phyloP scores from a whole-genome alignment of 768 basidiomycete genomes.

The Jaapia argillacea region DNA sequence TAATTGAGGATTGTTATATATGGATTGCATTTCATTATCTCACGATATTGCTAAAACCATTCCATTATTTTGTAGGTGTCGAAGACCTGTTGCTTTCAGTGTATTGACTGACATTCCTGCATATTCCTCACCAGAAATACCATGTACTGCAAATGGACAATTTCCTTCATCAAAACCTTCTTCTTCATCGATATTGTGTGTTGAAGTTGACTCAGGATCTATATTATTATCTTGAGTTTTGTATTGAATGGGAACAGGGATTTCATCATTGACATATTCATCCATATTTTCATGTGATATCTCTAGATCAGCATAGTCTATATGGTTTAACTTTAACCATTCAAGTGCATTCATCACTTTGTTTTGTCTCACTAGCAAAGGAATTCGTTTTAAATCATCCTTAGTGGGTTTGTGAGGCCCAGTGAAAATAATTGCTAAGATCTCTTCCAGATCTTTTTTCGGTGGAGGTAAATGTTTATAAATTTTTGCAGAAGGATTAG shows the following conservation, averaged over 20 bases:
- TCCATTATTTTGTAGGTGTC: slow-evolving; percentile 17
- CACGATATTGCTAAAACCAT: slow-evolving; percentile 21
- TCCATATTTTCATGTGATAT: slow-evolving; percentile 11
- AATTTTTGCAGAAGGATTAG: slow-evolving; percentile 7
- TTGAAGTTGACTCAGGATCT: not conserved
- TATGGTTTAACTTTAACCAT: slow-evolving; percentile 8
- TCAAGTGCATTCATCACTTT: slow-evolving; percentile 17
- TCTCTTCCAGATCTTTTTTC: slow-evolving; percentile 9
- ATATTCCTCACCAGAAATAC: slow-evolving; percentile 17
- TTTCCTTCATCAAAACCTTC: slow-evolving; percentile 19
- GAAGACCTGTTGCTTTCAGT: slow-evolving; percentile 14
- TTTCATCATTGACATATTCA: slow-evolving; percentile 11
- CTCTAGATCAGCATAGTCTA: slow-evolving; percentile 6
- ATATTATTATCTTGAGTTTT: not conserved
- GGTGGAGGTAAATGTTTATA: slow-evolving; percentile 8
- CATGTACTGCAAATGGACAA: slow-evolving; percentile 29
- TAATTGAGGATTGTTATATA: slow-evolving; percentile 23
- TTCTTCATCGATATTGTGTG: slow-evolving; percentile 11
- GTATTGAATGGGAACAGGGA: slow-evolving; percentile 11
- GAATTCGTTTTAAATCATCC: slow-evolving; percentile 16
- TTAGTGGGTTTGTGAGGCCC: slow-evolving; percentile 16
- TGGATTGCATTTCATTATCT: slow-evolving; percentile 14
- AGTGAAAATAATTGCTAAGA: slow-evolving; percentile 20
- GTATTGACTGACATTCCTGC: slow-evolving; percentile 11
- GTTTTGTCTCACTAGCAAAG: slow-evolving; percentile 13